phyloP scores from a whole-genome alignment of 2,329 filamentous ascomycete genomes.

The Aspergillus floridensis region DNA sequence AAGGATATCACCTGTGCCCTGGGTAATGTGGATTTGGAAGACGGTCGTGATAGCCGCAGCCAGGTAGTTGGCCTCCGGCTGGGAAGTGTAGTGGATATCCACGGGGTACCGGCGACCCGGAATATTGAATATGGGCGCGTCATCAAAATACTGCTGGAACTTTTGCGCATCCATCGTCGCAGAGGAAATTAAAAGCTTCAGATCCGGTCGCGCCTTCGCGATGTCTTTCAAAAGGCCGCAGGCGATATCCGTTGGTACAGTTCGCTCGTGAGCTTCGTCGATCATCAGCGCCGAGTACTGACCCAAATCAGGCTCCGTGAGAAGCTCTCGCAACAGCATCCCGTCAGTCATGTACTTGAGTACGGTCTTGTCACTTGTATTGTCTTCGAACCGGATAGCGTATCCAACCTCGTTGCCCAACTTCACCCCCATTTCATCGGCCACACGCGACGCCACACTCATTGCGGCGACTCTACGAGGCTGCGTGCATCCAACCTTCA shows the following conservation, averaged over 20 bases:
- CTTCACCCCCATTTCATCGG: constrained; percentile 88
- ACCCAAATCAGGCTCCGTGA: constrained; percentile 80
- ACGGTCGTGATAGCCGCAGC: constrained; percentile 87
- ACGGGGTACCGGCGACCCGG: constrained; percentile 86
- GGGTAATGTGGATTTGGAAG: constrained; percentile 90
- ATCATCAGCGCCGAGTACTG: constrained; percentile 91
- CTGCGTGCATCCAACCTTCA: constrained; percentile 90
- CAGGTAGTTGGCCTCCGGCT: constrained; percentile 91
- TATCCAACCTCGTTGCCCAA: constrained; percentile 92
- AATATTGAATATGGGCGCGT: constrained; percentile 91
- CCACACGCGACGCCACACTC: constrained; percentile 94
- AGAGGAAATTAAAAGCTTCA: constrained; percentile 88
- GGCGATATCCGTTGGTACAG: constrained; percentile 84
- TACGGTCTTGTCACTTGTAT: constrained; percentile 84
- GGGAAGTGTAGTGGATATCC: constrained; percentile 84
- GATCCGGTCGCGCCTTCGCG: constrained; percentile 73
- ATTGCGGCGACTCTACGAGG: constrained; percentile 94
- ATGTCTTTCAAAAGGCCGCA: constrained; percentile 87
- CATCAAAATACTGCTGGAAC: constrained; percentile 87
- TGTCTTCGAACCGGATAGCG: constrained; percentile 90
- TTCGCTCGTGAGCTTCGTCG: constrained; percentile 95
- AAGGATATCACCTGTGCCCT: constrained; percentile 82
- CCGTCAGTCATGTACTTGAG: constrained; percentile 98
- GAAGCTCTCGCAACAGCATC: constrained; percentile 84
- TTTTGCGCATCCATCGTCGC: constrained; percentile 93